Evolutionary conservation across 805 yeast genomes (phyloP).

Genomic region (Barnettozyma sucrosica): DNA sequence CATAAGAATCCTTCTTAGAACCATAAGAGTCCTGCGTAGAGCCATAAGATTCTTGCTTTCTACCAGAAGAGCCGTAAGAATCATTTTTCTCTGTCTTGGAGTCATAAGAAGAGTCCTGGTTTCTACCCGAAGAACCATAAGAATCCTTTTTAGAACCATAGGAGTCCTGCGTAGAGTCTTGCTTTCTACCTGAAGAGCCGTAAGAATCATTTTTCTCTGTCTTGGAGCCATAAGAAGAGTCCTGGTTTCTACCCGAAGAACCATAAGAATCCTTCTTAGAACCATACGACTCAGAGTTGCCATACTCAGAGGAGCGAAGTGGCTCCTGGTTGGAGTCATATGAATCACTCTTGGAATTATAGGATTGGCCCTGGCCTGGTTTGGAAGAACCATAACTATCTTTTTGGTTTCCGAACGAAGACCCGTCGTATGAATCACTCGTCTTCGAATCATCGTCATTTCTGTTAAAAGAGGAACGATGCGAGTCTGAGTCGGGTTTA

Average conservation of each 20-base stretch:
- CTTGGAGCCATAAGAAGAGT: neutral
- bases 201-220: neutral
- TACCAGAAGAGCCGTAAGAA: neutral
- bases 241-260: neutral
- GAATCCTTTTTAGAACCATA: no score
- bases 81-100: neutral
- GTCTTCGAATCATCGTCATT: no score
- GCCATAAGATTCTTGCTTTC: neutral
- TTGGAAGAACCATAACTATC: no score
- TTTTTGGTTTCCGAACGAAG: no score
- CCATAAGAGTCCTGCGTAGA: neutral
- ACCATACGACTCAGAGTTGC: neutral
- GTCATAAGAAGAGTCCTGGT: neutral
- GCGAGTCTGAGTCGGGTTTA: neutral
- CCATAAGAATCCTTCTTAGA: neutral
- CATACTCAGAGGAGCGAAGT: neutral
- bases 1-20: neutral
- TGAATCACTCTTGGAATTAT: no score
- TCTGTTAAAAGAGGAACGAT: neutral
- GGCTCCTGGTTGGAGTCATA: neutral
- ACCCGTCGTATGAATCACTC: no score
- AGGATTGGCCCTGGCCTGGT: no score
- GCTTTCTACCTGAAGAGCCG: neutral
- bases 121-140: neutral
- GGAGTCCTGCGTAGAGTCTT: neutral